Percentiles rank a stretch among this genome's conserved stretches.
Conservation (phyloP, 2,329 filamentous ascomycete genomes). For the Ascochyta koolunga region DNA sequence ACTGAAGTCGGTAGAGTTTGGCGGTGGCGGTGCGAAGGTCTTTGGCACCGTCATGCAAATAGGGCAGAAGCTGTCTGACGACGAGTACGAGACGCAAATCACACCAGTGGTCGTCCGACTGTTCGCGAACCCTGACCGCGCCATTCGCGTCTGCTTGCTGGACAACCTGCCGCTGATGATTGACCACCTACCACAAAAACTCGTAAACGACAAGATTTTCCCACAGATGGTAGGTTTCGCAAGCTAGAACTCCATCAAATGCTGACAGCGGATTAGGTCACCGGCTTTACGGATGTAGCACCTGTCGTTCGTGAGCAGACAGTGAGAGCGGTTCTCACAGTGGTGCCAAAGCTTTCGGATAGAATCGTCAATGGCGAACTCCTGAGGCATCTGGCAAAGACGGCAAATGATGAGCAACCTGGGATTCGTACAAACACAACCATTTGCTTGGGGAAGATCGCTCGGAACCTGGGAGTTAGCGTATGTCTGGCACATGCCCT, state of each 20-base stretch:
- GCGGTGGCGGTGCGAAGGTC: constrained; percentile 90
- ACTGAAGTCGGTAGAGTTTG: constrained; percentile 98
- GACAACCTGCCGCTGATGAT: constrained; percentile 92
- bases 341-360: constrained; percentile 89
- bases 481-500: constrained; percentile 42
- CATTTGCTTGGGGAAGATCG: constrained; percentile 95
- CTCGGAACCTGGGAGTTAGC: constrained; percentile 77
- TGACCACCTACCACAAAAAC: constrained; percentile 82
- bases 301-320: constrained; percentile 95
- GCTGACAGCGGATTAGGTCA: constrained; percentile 64
- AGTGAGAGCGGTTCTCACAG: constrained; percentile 86
- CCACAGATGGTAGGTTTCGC: constrained; percentile 74
- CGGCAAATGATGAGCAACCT: constrained; percentile 95
- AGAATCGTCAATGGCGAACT: constrained; percentile 93
- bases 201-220: constrained; percentile 96
- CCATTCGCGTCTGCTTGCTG: constrained; percentile 86
- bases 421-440: constrained; percentile 98
- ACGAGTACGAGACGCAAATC: constrained; percentile 86
- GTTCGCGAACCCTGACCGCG: constrained; percentile 90
- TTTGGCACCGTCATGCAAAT: constrained; percentile 91
- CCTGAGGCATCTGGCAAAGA: constrained; percentile 88
- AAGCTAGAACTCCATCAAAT: background rate
- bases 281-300: constrained; percentile 89
- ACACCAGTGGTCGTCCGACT: constrained; percentile 85
- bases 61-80: constrained; percentile 79